Evolutionary conservation across 192 early-diverging fungal species (phyloP), one percentile per base, ranked within the genome.

Genomic region (Umbelopsis ramanniana): DNA sequence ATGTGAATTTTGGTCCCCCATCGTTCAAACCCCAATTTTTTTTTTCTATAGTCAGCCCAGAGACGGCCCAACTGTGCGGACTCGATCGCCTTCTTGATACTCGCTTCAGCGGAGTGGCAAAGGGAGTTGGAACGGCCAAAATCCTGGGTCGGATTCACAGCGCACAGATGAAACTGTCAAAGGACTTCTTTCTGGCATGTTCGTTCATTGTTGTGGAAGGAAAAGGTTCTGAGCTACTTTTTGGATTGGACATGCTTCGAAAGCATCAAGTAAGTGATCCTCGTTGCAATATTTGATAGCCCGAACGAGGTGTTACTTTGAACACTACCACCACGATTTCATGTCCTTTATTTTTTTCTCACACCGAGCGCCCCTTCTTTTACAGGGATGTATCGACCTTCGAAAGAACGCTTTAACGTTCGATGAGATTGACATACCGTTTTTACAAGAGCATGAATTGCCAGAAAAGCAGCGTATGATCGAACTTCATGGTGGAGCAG

Each of bases 191-290:
- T 69, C 82, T 99, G 46, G 84, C 89, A 10, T 96, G 95, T 78
- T 94, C 94, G 10, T 96, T 99, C 52, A 94, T 92, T 2, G 92
- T 98, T 45, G 94, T 99, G 87, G 95, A 98, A 82, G 93, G 93
- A 11, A 94, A 93, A 40, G 93, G 93, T 17, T 89, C 95, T 8
- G 95, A 95, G 67, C 68, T 99, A 38, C 80, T 99, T 37, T 95
- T 99, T 80, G 97, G 97, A 0, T 77, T 99, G 68, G 97, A 99
- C 66, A 98, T 98, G 94, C 85, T 99, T 26, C 95, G 90, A 75
- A 86, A 94, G 11, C 94, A 98, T 72, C 57, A 67, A 26, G 70
- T 71, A 40, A 68, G 72, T 29, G 24, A 14, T 52, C 15, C 8
- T 48, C 11, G 66, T 35, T 45, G 33, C 21, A 35, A 11, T 11